Evolutionary conservation across 2,329 filamentous ascomycete genomes (phyloP), one percentile per base, ranked within the genome.

Genomic region (Alternaria angustiovoidea): DNA sequence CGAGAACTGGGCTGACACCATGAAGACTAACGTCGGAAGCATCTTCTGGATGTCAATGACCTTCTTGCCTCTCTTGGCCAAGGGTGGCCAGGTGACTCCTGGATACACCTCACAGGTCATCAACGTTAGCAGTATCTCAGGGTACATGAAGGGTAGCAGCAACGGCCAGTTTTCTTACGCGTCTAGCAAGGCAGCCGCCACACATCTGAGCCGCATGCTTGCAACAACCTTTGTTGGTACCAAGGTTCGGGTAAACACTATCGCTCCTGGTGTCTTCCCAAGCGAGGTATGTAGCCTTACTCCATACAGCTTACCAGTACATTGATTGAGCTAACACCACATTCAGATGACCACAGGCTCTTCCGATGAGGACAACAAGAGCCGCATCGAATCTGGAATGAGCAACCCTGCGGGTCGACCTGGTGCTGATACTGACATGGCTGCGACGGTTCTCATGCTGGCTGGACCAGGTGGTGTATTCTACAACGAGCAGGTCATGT

Each of bases 21-120:
- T 85, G 72, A 78, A 81, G 54, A 85, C 82, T 20, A 87, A 87
- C 52, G 78, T 85, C 32, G 81, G 80, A 1, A 81, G 79, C 34
- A 78, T 81, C 26, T 87, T 83, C 73, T 86, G 84, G 74, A 83
- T 84, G 63, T 81, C 82, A 18, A 84, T 85, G 63, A 84, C 83
- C 1, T 84, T 88, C 69, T 75, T 87, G 3, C 85, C 85, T 0
- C 75, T 86, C 2, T 79, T 87, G 1, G 82, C 81, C 1, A 85
- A 84, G 58, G 84, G 83, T 6, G 71, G 76, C 11, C 72, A 78
- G 3, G 72, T 78, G 5, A 82, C 81, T 1, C 81, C 81, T 0
- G 82, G 83, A 5, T 85, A 84, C 67, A 79, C 80, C 1, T 82
- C 82, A 4, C 81, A 75, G 18, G 79, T 88, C 26, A 81, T 88